Base-by-base conservation (phyloP, 306 rosid species). In the Prosopis cineraria region DNA sequence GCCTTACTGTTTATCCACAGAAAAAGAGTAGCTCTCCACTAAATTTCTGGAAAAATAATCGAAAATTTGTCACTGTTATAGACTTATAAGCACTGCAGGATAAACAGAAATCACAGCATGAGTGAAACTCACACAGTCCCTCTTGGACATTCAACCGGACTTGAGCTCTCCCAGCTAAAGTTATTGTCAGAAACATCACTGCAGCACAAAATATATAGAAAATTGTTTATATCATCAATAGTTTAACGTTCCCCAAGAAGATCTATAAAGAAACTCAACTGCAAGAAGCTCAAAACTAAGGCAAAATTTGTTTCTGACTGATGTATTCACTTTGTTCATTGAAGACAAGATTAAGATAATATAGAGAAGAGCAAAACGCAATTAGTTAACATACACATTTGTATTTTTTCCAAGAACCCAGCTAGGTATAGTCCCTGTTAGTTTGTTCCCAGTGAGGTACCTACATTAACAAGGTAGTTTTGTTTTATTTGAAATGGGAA, bases 161-260 rank as follows among this genome's bases (percentile, higher is more conserved):
- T 78, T 10, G 92, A 85, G 80, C 79, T 79, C 60, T 88, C 93
- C 95, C 91, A 90, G 73, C 87, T 84, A 79, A 94, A 92, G 82
- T 94, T 88, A 80, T 94, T 94, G 87, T 67, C 37, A 68, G 98
- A 94, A 44, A 94, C 7, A 85, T 94, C 98, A 75, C 98, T 94
- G 93, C 72, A 79, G 83, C 84, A 79, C 79, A 84, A 79, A 76
- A 60, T 74, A 70, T 77, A 63, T 7, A 60, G 6, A 71, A 52
- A 64, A 71, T 37, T 48, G 60, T 56, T 79, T 44, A 50, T 40
- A 72, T 79, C 76, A 73, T 60, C 78, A 50, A 43, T 20, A 27
- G 13, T 31, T 66, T 63, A 47, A 60, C 68, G 17, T 71, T 84
- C 63, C 44, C 48, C 24, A 55, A 52, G 39, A 70, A 50, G 37